A percentile compares a stretch with the other conserved stretches of the same genome.
These are phyloP conservation scores for Fennellomyces sp. DNA, from an alignment of 371 early-diverging fungal genomes.

Conservation along the genomic window DNA sequence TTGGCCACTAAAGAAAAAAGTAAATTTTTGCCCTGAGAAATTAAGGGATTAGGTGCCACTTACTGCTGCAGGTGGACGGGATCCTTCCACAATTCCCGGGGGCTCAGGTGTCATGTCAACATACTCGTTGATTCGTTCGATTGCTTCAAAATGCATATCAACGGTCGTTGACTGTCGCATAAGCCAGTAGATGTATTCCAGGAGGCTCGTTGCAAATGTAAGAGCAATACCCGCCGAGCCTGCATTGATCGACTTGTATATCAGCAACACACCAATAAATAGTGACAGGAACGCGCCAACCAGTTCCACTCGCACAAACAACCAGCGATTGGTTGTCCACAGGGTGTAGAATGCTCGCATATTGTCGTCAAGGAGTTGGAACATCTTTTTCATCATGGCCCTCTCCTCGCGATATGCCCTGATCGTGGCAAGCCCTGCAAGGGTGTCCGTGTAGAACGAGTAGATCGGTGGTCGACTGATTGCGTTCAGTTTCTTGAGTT, in stretches of 20 bases:
- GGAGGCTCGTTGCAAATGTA: constrained; percentile 62
- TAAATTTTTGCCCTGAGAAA: not conserved
- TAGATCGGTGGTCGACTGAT: constrained; percentile 54
- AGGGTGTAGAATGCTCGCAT: constrained; percentile 80
- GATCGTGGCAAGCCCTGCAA: constrained; percentile 54
- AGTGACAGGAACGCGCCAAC: constrained; percentile 73
- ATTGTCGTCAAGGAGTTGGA: constrained; percentile 60
- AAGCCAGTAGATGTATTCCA: constrained; percentile 76
- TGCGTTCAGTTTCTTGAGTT: constrained; percentile 55
- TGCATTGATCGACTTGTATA: constrained; percentile 60
- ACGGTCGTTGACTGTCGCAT: constrained; percentile 79
- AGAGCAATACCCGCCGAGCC: constrained; percentile 84
- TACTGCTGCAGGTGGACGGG: constrained; percentile 61
- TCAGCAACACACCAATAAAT: constrained; percentile 61
- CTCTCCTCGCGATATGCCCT: constrained; percentile 54
- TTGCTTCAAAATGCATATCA: constrained; percentile 86
- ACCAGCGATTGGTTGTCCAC: constrained; percentile 81
- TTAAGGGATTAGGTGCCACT: constrained; percentile 1
- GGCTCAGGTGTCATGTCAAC: constrained; percentile 75
- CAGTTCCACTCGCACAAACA: constrained; percentile 73
- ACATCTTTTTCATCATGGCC: constrained; percentile 49
- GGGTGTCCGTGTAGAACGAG: constrained; percentile 56
- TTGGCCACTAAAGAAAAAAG: constrained; percentile 71
- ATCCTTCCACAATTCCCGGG: constrained; percentile 54
- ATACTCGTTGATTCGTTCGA: constrained; percentile 84